Evolutionary conservation across 768 basidiomycete species (phyloP), one percentile per base, ranked within the genome.

Genomic region (Pluteus cervinus): DNA sequence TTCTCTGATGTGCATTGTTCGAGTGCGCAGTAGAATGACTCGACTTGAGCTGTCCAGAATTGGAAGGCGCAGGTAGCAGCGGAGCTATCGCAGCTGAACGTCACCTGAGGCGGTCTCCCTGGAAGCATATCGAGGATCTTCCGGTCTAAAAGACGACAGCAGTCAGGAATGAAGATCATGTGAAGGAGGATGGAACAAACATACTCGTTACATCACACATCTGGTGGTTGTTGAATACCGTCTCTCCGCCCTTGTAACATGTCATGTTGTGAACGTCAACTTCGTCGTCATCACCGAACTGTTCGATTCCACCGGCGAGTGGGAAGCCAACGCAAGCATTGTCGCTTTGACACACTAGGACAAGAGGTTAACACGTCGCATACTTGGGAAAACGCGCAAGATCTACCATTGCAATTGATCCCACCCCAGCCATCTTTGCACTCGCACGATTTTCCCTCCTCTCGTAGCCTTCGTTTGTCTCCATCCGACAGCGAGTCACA

Each of bases 201-300:
- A 49, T 53, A 94, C 92, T 98, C 8, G 96, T 99, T 23, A 99
- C 93, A 56, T 97, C 79, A 62, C 96, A 99, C 81, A 96, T 90
- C 58, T 99, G 94, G 59, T 92, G 90, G 47, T 96, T 92, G 56
- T 78, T 83, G 58, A 88, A 86, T n/a, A 99, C 86, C 0, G 90
- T 93, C 55, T 86, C 75, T 16, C 96, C 96, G 28, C 87, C 88
- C 38, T 72, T 86, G 71, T 96, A 94, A 56, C 96, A 98, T 1
- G 89, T 88, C 84, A 97, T 93, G 32, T 62, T 60, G 16, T 44
- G 53, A 9, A 48, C 45, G 12, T 47, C 20, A 17, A 9, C 23
- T 6, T 12, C 15, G 2, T 24, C 37, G 15, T 45, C 44, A 18
- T 52, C 48, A 8, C 44, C 47, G 24, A 43, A 40, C 20, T 44